Percentiles rank a stretch among this genome's conserved stretches.
These are phyloP conservation scores for Papiliotrema fonsecae DNA, from an alignment of 1,284 basidiomycete genomes.

Conservation along the genomic window DNA sequence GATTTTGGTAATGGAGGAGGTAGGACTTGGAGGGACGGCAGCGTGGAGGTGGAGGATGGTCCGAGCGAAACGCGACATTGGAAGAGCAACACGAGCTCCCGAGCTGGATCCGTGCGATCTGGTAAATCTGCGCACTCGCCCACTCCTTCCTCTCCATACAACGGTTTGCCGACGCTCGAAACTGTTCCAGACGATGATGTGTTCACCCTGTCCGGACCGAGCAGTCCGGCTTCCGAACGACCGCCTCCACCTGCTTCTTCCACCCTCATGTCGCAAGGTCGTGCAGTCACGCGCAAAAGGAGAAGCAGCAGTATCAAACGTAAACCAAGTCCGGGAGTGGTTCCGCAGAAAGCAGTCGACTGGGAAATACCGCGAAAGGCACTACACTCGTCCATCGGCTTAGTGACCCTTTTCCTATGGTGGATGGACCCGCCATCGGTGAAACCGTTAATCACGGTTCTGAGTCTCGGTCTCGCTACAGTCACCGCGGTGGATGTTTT, in stretches of 20 bases:
- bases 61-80: not conserved
- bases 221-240: slow-evolving; percentile 3
- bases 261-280: slow-evolving; percentile 1
- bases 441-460: slow-evolving; percentile 57
- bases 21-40: slow-evolving; percentile 13
- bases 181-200: slow-evolving; percentile 31
- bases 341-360: slow-evolving; percentile 43
- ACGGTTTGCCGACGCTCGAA: slow-evolving; percentile 28
- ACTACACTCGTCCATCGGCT: slow-evolving; percentile 86
- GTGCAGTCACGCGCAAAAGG: slow-evolving; percentile 28
- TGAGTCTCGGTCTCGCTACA: slow-evolving; percentile 64
- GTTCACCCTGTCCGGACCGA: slow-evolving; percentile 9
- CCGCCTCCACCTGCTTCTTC: slow-evolving; percentile 3
- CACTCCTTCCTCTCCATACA: slow-evolving; percentile 9
- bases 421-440: slow-evolving; percentile 46
- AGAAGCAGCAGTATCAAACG: slow-evolving; percentile 33
- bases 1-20: slow-evolving; percentile 12
- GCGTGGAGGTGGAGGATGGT: slow-evolving; percentile 10
- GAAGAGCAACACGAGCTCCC: not conserved
- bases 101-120: not conserved
- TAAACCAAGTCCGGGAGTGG: slow-evolving; percentile 42
- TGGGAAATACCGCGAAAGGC: slow-evolving; percentile 85
- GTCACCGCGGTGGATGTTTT: slow-evolving; percentile 74
- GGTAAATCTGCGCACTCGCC: slow-evolving; percentile 11
- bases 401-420: slow-evolving; percentile 72